Conservation (phyloP, 2,329 filamentous ascomycete genomes). For the Thermochaetoides dissita region DNA sequence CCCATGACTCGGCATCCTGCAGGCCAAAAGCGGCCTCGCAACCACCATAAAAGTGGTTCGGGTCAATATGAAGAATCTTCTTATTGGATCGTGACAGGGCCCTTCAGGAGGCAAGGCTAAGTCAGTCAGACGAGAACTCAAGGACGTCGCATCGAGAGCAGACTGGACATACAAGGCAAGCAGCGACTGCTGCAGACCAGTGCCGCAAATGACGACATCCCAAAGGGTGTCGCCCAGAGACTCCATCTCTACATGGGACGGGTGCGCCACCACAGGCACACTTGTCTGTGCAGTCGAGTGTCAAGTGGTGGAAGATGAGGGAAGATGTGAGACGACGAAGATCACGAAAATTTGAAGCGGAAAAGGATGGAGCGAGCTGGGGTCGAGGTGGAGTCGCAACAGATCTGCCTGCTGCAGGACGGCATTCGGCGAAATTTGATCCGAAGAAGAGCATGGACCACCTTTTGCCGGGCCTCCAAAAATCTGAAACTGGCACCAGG, state of each 20-base stretch:
- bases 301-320: background rate
- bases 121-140: constrained; percentile 54
- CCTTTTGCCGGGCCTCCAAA: background rate
- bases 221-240: constrained; percentile 58
- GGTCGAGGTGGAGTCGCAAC: constrained; percentile 1
- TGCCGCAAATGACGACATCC: constrained; percentile 70
- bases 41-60: constrained; percentile 78
- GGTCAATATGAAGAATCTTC: constrained; percentile 80
- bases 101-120: constrained; percentile 45
- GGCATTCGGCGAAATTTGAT: constrained; percentile 7
- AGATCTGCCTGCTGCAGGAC: background rate
- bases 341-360: constrained; percentile 14
- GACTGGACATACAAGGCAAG: constrained; percentile 54
- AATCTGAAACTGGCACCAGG: background rate
- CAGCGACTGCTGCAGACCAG: constrained; percentile 64
- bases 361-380: constrained; percentile 14
- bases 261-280: background rate
- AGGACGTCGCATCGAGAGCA: constrained; percentile 5
- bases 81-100: constrained; percentile 84
- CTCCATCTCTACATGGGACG: constrained; percentile 43
- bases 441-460: constrained; percentile 11
- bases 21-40: constrained; percentile 74
- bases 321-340: constrained; percentile 1
- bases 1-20: constrained; percentile 69
- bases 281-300: no score